Evolutionary conservation across 208 protist genomes (phyloP).

Genomic region (Borovskyia barvae): DNA sequence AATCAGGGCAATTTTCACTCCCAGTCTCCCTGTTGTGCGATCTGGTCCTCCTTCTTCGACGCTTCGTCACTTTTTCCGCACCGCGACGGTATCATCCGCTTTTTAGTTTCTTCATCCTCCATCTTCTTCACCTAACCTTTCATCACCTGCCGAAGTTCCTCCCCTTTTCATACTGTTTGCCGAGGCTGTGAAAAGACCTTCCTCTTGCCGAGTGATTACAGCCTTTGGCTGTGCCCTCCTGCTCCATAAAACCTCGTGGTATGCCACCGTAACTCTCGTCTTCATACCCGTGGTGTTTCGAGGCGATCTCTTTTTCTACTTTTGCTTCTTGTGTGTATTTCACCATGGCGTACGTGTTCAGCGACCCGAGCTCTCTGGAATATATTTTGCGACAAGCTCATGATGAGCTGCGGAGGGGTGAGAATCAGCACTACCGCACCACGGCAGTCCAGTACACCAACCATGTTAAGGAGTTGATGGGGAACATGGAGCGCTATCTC

Average conservation of each 20-base stretch:
- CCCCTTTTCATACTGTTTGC: too few relatives aligned
- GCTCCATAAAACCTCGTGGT: not conserved
- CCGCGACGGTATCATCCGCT: too few relatives aligned
- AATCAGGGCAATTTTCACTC: too few relatives aligned
- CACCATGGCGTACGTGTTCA: conserved; percentile 16
- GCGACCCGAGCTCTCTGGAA: conserved; percentile 26
- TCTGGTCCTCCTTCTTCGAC: too few relatives aligned
- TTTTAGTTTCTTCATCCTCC: too few relatives aligned
- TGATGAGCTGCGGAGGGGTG: conserved; percentile 22
- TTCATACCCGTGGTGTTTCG: conserved; percentile 1
- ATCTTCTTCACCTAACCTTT: too few relatives aligned
- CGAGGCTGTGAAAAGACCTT: not conserved
- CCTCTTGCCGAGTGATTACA: not conserved
- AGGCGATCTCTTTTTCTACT: not conserved
- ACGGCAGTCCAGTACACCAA: conserved; percentile 17
- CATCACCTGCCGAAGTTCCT: too few relatives aligned
- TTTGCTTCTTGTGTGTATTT: not conserved
- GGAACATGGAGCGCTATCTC: conserved; percentile 34
- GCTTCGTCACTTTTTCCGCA: too few relatives aligned
- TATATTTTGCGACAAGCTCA: conserved; percentile 21
- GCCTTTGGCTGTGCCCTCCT: not conserved
- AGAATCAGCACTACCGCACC: conserved; percentile 16
- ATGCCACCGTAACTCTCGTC: not conserved
- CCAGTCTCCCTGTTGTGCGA: too few relatives aligned
- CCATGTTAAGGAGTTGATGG: conserved; percentile 21